Base-by-base conservation (phyloP, 768 basidiomycete genomes). In the Gymnopilus dilepis region DNA sequence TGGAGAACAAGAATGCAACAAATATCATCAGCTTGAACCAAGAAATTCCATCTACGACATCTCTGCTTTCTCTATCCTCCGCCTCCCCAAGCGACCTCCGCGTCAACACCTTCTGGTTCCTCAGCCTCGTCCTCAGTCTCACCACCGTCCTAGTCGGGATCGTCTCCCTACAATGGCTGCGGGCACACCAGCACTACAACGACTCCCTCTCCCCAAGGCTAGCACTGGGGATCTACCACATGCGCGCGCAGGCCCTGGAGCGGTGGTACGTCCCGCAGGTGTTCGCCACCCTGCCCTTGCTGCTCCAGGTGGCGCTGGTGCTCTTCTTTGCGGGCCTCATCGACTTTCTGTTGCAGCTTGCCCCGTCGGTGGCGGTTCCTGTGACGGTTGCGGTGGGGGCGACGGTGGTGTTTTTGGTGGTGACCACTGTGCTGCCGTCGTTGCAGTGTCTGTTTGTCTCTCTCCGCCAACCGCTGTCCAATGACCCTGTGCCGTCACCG, bases 101-200 rank as follows among this genome's bases (percentile, higher is more conserved):
- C 15, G 42, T 69, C 47, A 69, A 69, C 24, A 56, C 58, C 2
- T 62, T 62, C 26, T 64, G 62, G 55, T 69, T 69, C 37, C 40
- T 69, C 41, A 69, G 67, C 31, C 58, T 69, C 19, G 59, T 66
- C 6, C 65, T 69, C 33, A 66, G 65, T 28, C 34, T 66, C 51
- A 62, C 65, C 12, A 64, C 65, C 4, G 67, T 65, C 9, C 59
- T 69, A 7, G 54, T 69, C 9, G 63, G 67, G 2, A 69, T 64
- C 5, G 51, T 69, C 17, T 62, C 65, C 7, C 53, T 69, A 1
- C 67, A 69, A 45, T 69, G 67, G 67, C 48, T 69, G 52, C 53
- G 67, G 11, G 65, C 62, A 42, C 58, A 66, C 19, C 65, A 64
- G 24, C 38, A 54, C 4, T 61, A 61, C 31, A 30, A 45, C 40